Evolutionary conservation across 768 basidiomycete species (phyloP), one percentile per base, ranked within the genome.

Genomic region (Lactarius vividus): DNA sequence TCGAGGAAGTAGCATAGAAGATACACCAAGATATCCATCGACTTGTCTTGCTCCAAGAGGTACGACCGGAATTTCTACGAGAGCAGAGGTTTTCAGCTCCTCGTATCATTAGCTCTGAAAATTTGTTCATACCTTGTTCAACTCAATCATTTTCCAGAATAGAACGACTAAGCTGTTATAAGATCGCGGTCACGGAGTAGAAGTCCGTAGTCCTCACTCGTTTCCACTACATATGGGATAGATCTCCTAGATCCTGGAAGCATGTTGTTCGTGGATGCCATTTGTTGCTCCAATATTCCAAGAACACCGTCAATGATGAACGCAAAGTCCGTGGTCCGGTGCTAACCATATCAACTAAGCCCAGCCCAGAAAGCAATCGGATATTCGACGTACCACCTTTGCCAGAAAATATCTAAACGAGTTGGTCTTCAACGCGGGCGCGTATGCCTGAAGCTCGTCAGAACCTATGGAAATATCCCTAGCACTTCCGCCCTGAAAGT

Each of bases 391-490:
- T 35, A 60, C 18, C 61, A 44, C 55, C 75, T 97, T 97, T 69
- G 93, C 88, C 59, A 97, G 76, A 75, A 96, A 98, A 76, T 94
- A 94, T 58, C 92, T 82, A 75, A 97, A 99, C 2, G 93, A 86
- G 73, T 99, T 98, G 18, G 91, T 88, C 71, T 83, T 83, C 13
- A 83, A 76, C 1, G 85, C 86, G 1, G 91, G 88, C 0, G 79
- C 73, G 16, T 76, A 76, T 23, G 69, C 71, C n/a, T 79, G 77
- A 3, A 71, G 73, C 15, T 88, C 88, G 23, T 76, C 82, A 15
- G 67, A 73, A 29, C 74, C 79, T n/a, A 74, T 69, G 6, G 77
- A 66, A 35, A 74, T 72, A 69, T 93, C 91, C 66, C 83, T 80
- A 11, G 91, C 89, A 29, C 80, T 80, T 4, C 88, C 90, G 67